These are phyloP conservation scores for Biancaea sappan DNA, from an alignment of 306 rosid species.

Conservation along the genomic window DNA sequence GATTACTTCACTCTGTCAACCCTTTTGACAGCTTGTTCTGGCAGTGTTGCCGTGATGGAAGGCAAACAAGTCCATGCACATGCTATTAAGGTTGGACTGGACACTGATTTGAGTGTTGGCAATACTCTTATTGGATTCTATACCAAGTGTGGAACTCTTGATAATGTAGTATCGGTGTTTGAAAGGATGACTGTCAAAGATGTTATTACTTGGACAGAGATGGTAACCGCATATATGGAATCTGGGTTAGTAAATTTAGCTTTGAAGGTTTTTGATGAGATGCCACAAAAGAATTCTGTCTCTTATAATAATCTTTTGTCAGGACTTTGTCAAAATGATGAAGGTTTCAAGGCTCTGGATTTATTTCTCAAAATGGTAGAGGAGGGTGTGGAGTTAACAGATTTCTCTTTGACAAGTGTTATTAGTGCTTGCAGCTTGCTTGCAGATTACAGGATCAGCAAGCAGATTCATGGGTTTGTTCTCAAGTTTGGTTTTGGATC, in stretches of 20 bases:
- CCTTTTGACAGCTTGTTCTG: slow-evolving; percentile 62
- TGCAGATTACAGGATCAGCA: slow-evolving; percentile 46
- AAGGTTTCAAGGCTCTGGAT: slow-evolving; percentile 58
- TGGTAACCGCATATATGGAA: slow-evolving; percentile 67
- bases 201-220: slow-evolving; percentile 72
- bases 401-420: slow-evolving; percentile 64
- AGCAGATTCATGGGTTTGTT: slow-evolving; percentile 75
- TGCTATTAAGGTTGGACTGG: slow-evolving; percentile 71
- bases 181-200: slow-evolving; percentile 64
- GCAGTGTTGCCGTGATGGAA: slow-evolving; percentile 36
- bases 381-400: slow-evolving; percentile 59
- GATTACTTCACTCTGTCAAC: slow-evolving; percentile 71
- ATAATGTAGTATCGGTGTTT: slow-evolving; percentile 54
- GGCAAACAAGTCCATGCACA: slow-evolving; percentile 67
- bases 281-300: slow-evolving; percentile 63
- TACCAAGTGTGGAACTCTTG: slow-evolving; percentile 48
- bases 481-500: slow-evolving; percentile 68
- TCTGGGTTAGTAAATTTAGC: slow-evolving; percentile 66
- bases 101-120: slow-evolving; percentile 62
- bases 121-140: slow-evolving; percentile 77
- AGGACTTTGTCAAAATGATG: slow-evolving; percentile 69
- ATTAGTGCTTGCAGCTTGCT: slow-evolving; percentile 70
- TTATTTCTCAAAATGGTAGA: slow-evolving; percentile 62
- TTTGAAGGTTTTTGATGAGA: slow-evolving; percentile 56
- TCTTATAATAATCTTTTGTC: slow-evolving; percentile 73